Conservation (phyloP, 345 rosid species). For the Theobroma cacao region DNA sequence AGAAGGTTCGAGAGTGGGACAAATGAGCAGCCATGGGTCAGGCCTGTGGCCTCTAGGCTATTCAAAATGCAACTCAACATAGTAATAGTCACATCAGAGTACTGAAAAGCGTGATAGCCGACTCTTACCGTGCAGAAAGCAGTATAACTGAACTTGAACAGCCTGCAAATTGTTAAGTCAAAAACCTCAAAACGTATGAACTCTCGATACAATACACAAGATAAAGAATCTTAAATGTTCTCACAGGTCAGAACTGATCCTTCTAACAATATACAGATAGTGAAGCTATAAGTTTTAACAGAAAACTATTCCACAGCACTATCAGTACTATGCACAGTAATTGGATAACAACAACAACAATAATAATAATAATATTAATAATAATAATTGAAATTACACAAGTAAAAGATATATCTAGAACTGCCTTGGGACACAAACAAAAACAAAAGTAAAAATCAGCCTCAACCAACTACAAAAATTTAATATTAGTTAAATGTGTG, state of each 20-base stretch:
- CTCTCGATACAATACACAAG: background rate
- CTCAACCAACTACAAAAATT: background rate
- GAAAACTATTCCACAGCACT: background rate
- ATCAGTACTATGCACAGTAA: background rate
- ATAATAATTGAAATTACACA: background rate
- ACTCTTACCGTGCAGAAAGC: background rate
- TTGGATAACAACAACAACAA: background rate
- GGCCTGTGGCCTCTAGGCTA: background rate
- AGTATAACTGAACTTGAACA: background rate
- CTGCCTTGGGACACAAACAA: background rate
- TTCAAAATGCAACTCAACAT: background rate
- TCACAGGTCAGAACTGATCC: background rate
- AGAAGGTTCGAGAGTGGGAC: background rate
- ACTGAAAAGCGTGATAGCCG: background rate
- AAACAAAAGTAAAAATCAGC: background rate
- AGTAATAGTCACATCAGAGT: background rate
- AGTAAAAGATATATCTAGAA: background rate
- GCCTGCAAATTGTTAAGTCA: background rate
- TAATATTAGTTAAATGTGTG: background rate
- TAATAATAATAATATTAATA: background rate
- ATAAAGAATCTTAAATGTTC: background rate
- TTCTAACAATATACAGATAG: background rate
- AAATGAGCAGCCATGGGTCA: background rate
- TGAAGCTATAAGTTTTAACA: background rate
- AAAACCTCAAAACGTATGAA: background rate